phyloP scores from a whole-genome alignment of 345 rosid species.

The Pistacia integerrima region DNA sequence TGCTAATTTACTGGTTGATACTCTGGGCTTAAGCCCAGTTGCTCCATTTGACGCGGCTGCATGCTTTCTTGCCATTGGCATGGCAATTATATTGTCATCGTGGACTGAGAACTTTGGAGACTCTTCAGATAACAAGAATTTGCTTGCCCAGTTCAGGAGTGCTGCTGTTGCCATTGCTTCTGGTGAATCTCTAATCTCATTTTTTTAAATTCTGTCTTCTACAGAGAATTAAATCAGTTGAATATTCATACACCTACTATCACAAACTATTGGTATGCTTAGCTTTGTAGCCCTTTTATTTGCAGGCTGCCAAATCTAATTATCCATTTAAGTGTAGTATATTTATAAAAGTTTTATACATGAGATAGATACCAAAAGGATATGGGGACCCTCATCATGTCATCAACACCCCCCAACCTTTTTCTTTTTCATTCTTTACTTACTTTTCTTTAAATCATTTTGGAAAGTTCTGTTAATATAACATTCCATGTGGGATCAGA shows the following conservation, averaged over 20 bases:
- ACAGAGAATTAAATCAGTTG: not conserved
- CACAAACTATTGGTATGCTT: too few relatives aligned
- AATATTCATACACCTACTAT: not conserved
- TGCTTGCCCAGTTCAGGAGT: conserved; percentile 63
- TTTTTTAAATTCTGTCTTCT: not conserved
- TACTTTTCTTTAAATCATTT: not conserved
- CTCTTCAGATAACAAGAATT: conserved; percentile 62
- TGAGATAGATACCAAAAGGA: not conserved
- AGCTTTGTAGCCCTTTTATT: not conserved
- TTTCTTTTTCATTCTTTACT: too few relatives aligned
- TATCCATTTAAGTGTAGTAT: not conserved
- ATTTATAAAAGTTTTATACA: not conserved
- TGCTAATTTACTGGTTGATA: conserved; percentile 62
- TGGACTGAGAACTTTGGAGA: conserved; percentile 76
- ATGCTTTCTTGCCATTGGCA: conserved; percentile 69
- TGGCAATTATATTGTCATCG: conserved; percentile 55
- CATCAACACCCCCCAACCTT: not conserved
- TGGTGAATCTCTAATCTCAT: conserved; percentile 40
- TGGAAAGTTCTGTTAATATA: conserved; percentile 18
- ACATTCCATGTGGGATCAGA: conserved; percentile 42
- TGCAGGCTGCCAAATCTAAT: not conserved
- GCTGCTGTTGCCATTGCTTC: conserved; percentile 75
- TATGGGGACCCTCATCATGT: not conserved
- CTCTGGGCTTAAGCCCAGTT: conserved; percentile 57
- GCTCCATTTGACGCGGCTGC: conserved; percentile 82